Base-by-base conservation (phyloP, 164 flowering plant species). In the Amborella trichopoda region DNA sequence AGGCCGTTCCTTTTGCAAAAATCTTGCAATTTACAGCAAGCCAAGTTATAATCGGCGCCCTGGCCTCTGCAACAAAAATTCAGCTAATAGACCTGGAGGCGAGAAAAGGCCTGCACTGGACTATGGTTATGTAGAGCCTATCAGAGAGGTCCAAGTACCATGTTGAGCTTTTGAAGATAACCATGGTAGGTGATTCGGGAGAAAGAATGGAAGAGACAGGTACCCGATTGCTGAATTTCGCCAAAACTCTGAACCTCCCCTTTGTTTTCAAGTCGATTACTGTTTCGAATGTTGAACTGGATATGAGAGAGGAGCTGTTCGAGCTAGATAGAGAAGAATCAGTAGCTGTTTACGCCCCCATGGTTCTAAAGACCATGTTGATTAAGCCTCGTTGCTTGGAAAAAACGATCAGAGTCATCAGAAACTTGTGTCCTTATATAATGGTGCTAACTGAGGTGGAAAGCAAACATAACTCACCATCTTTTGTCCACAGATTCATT, bases 41-140 rank as follows among this genome's bases (percentile, higher is more conserved):
- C n/a, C n/a, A n/a, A n/a, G n/a, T n/a, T n/a, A n/a, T n/a, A n/a
- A n/a, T n/a, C n/a, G 83, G 74, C 3, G 56, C 53, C 17, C 60
- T 73, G n/a, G 52, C 56, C 0, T 40, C 53, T 1, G 66, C 79
- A 3, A 72, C 44, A 33, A 80, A 42, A 60, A 44, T 75, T 14
- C 83, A 75, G 37, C 27, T 77, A 10, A 60, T 80, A 18, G 81
- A 77, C 57, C 61, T 80, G 17, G 56, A 49, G 23, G 64, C 75
- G 23, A 60, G 61, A 30, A 46, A 16, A 2, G 83, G 79, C 0
- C 23, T 60, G 3, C 79, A 71, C 1, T 73, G 70, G 62, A 51
- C 62, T 14, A 40, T 52, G 6, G 26, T 77, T 53, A 77, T 80
- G 75, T 79, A 75, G 53, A 79, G 77, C 34, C 68, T 80, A 14